Conservation (phyloP, 1,284 basidiomycete genomes). For the Moesziomyces aphidis region DNA sequence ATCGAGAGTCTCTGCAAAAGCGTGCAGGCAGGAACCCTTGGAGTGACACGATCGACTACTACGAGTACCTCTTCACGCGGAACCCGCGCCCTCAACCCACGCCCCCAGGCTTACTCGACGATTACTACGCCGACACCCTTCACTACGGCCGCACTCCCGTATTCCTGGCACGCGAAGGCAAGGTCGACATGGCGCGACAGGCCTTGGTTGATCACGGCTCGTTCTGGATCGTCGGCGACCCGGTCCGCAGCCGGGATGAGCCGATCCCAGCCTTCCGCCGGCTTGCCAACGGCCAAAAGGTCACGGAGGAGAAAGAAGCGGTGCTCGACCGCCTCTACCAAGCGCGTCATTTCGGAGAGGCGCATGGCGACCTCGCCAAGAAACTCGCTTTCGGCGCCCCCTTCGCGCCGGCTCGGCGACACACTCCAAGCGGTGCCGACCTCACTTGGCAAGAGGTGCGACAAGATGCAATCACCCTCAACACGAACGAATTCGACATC, state of each 20-base stretch:
- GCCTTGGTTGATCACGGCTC: conserved; percentile 2
- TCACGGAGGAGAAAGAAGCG: too few species aligned
- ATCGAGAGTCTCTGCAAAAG: too few species aligned
- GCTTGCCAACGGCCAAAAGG: neutral
- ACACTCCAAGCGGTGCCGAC: too few species aligned
- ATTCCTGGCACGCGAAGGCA: neutral
- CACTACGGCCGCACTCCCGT: too few species aligned
- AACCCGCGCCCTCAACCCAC: too few species aligned
- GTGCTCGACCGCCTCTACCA: neutral
- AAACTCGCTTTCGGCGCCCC: conserved; percentile 4
- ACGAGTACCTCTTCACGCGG: too few species aligned
- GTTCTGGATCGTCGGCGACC: neutral
- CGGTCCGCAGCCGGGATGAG: neutral
- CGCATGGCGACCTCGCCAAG: conserved; percentile 2
- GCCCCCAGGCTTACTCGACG: too few species aligned
- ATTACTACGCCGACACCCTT: too few species aligned
- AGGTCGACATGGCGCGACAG: conserved; percentile 1
- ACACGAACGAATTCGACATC: neutral
- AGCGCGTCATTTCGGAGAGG: neutral
- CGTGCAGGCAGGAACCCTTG: too few species aligned
- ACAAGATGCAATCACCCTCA: too few species aligned
- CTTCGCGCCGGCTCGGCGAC: neutral
- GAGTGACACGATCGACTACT: too few species aligned
- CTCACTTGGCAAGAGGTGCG: too few species aligned
- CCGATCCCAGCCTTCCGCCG: neutral